phyloP scores from a whole-genome alignment of 2,329 filamentous ascomycete species.

The Fusarium cicatricum region DNA sequence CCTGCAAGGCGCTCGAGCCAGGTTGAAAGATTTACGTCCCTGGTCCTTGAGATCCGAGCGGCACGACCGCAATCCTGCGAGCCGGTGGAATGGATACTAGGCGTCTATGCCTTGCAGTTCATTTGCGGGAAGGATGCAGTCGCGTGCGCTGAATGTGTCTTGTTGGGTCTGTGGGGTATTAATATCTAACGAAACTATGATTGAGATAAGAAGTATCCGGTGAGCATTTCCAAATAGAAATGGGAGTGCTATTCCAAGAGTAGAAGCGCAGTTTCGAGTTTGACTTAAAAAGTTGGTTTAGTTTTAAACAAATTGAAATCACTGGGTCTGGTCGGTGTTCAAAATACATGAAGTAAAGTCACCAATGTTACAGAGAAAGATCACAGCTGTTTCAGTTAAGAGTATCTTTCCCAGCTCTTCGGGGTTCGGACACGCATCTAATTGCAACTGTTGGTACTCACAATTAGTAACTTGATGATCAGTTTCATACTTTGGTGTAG shows the following conservation, averaged over 20 bases:
- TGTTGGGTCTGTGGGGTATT: slow-evolving; percentile 1
- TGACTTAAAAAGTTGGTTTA: too few species aligned
- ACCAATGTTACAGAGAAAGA: too few species aligned
- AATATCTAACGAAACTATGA: slow-evolving; percentile 16
- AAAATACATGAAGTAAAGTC: too few species aligned
- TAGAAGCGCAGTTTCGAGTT: too few species aligned
- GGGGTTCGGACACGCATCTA: too few species aligned
- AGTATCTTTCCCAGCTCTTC: too few species aligned
- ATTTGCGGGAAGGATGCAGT: slow-evolving; percentile 21
- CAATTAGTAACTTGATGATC: too few species aligned
- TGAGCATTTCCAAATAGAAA: background rate
- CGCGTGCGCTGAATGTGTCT: background rate
- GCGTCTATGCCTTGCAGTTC: slow-evolving; percentile 1
- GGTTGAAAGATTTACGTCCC: slow-evolving; percentile 12
- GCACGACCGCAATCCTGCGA: slow-evolving; percentile 11
- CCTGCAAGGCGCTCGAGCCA: slow-evolving; percentile 20
- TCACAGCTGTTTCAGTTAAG: too few species aligned
- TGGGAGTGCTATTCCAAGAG: too few species aligned
- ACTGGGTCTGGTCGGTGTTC: too few species aligned
- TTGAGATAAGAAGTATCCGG: background rate
- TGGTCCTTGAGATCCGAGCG: slow-evolving; percentile 6
- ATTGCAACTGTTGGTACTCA: too few species aligned
- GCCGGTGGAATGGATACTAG: slow-evolving; percentile 19
- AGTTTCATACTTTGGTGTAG: background rate
- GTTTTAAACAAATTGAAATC: too few species aligned